Conservation (phyloP, 305 asterid genomes). For the Ajuga reptans region DNA sequence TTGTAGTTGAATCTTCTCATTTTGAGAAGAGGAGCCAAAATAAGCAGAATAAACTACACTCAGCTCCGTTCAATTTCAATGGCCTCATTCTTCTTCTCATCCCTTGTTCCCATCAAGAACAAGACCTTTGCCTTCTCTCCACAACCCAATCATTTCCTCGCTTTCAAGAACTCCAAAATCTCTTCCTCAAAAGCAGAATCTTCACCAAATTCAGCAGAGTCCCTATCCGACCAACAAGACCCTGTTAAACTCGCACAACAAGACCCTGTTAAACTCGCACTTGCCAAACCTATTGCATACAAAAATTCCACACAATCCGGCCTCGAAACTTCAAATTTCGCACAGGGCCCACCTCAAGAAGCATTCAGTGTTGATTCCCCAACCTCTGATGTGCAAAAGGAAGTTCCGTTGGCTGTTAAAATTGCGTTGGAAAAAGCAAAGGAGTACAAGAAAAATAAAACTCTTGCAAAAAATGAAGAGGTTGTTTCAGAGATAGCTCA, state of each 20-base stretch:
- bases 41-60: background rate
- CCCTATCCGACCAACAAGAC: conserved; percentile 27
- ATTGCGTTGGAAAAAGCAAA: conserved; percentile 31
- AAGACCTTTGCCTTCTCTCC: conserved; percentile 10
- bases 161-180: conserved; percentile 34
- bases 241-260: too few species aligned
- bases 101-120: conserved; percentile 34
- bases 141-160: conserved; percentile 21
- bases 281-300: conserved; percentile 59
- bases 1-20: too few species aligned
- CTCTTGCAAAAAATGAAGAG: conserved; percentile 13
- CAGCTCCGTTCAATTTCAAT: conserved; percentile 26
- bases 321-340: conserved; percentile 24
- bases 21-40: background rate
- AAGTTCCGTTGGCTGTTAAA: conserved; percentile 29
- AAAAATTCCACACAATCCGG: conserved; percentile 36
- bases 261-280: conserved; percentile 59
- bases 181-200: conserved; percentile 24
- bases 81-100: conserved; percentile 41
- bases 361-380: conserved; percentile 14
- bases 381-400: conserved; percentile 9
- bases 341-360: conserved; percentile 23
- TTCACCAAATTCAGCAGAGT: conserved; percentile 29
- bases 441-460: conserved; percentile 25
- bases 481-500: conserved; percentile 12